phyloP scores from a whole-genome alignment of 1,139 yeast genomes.

The Saccharomyces hybrid region DNA sequence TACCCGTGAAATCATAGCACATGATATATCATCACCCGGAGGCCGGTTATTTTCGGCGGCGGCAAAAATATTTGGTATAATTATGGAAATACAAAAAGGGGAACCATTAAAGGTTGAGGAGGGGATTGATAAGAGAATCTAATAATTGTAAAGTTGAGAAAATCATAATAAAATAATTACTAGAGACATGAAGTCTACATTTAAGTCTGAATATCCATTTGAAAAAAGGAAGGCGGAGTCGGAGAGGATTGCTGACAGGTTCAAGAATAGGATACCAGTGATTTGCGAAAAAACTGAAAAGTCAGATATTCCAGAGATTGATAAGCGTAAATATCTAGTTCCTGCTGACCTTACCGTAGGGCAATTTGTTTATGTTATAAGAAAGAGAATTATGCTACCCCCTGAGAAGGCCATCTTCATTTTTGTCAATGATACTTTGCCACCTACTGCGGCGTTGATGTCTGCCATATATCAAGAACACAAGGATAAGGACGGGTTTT shows the following conservation, averaged over 20 bases:
- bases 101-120: neutral
- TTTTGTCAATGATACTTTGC: slow-evolving; percentile 91
- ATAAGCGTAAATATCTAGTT: slow-evolving; percentile 91
- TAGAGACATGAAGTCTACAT: slow-evolving; percentile 28
- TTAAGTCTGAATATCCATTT: slow-evolving; percentile 35
- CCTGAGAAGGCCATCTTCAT: slow-evolving; percentile 97
- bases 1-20: neutral
- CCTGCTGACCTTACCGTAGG: slow-evolving; percentile 97
- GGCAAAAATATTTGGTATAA: neutral
- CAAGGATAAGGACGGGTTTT: slow-evolving; percentile 94
- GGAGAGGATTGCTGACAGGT: slow-evolving; percentile 80
- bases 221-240: slow-evolving; percentile 97
- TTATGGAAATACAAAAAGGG: slow-evolving; percentile 5
- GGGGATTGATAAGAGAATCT: slow-evolving; percentile 4
- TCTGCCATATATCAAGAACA: slow-evolving; percentile 92
- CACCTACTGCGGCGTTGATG: slow-evolving; percentile 97
- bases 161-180: slow-evolving; percentile 4
- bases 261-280: slow-evolving; percentile 88
- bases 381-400: slow-evolving; percentile 91
- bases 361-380: slow-evolving; percentile 92
- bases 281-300: slow-evolving; percentile 97
- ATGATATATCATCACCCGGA: slow-evolving; percentile 1
- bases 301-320: slow-evolving; percentile 92
- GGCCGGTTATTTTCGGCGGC: neutral
- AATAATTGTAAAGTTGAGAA: slow-evolving; percentile 1